Evolutionary conservation across 345 rosid species (phyloP).

Genomic region (Turnera subulata): DNA sequence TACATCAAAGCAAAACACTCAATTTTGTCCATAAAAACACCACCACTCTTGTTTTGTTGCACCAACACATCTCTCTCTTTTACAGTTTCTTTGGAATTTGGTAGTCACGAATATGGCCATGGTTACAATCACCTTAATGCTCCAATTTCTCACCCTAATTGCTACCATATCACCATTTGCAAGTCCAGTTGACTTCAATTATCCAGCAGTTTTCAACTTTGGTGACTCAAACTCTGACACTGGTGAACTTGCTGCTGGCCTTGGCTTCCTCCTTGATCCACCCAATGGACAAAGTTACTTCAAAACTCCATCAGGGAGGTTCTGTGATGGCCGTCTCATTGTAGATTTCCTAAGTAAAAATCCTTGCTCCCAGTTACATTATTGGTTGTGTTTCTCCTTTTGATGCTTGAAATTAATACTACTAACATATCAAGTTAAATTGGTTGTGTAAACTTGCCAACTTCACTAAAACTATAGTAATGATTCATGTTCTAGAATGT

Average conservation of each 20-base stretch:
- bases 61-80: background rate
- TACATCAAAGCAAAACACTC: constrained; percentile 24
- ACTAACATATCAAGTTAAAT: too few species aligned
- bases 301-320: constrained; percentile 48
- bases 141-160: constrained; percentile 10
- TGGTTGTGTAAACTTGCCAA: background rate
- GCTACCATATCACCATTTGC: constrained; percentile 6
- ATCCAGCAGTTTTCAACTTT: constrained; percentile 47
- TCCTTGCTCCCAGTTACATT: background rate
- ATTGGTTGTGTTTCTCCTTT: background rate
- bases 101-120: constrained; percentile 7
- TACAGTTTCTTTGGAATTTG: background rate
- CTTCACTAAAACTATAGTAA: background rate
- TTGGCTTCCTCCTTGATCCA: constrained; percentile 37
- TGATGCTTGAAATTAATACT: too few species aligned
- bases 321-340: constrained; percentile 63
- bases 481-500: background rate
- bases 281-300: constrained; percentile 50
- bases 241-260: constrained; percentile 45
- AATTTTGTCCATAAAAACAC: constrained; percentile 3
- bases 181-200: constrained; percentile 34
- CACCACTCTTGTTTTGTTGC: background rate
- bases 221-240: constrained; percentile 83
- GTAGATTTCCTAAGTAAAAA: constrained; percentile 54
- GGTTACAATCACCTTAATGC: constrained; percentile 3